Percentiles rank a stretch among this genome's conserved stretches.
Conservation (phyloP, 495 filamentous ascomycete genomes). For the Aspergillus steynii region DNA sequence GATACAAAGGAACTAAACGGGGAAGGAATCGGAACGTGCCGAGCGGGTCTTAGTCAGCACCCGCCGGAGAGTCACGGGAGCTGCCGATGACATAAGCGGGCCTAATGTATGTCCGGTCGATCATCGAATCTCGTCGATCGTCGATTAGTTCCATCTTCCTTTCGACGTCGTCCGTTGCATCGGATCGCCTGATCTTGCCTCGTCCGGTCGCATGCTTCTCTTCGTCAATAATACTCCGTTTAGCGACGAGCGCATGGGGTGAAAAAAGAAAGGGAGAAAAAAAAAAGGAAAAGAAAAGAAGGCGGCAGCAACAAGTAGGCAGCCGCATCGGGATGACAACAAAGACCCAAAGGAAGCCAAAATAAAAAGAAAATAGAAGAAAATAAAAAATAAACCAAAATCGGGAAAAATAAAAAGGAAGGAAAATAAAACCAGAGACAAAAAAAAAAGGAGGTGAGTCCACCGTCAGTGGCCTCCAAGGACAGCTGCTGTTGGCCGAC, state of each 20-base stretch:
- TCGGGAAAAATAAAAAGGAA: not conserved
- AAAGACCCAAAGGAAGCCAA: not conserved
- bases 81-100: slow-evolving; percentile 1
- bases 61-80: not conserved
- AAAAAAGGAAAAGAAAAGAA: no score
- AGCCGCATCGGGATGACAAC: not conserved
- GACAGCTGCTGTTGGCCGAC: not conserved
- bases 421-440: slow-evolving; percentile 1
- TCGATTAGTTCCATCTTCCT: slow-evolving; percentile 11
- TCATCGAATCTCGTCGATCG: slow-evolving; percentile 9
- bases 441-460: slow-evolving; percentile 1
- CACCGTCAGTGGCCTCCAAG: not conserved
- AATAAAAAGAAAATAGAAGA: slow-evolving; percentile 3
- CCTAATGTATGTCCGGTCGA: slow-evolving; percentile 14
- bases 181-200: not conserved
- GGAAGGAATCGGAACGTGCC: slow-evolving; percentile 26
- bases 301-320: not conserved
- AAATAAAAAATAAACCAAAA: not conserved
- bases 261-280: not conserved
- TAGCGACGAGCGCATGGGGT: not conserved
- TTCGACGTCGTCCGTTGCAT: slow-evolving; percentile 5
- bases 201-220: not conserved
- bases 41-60: slow-evolving; percentile 14
- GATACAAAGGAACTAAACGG: not conserved
- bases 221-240: not conserved